phyloP scores from a whole-genome alignment of 495 filamentous ascomycete species.

The Cercophora newfieldiana region DNA sequence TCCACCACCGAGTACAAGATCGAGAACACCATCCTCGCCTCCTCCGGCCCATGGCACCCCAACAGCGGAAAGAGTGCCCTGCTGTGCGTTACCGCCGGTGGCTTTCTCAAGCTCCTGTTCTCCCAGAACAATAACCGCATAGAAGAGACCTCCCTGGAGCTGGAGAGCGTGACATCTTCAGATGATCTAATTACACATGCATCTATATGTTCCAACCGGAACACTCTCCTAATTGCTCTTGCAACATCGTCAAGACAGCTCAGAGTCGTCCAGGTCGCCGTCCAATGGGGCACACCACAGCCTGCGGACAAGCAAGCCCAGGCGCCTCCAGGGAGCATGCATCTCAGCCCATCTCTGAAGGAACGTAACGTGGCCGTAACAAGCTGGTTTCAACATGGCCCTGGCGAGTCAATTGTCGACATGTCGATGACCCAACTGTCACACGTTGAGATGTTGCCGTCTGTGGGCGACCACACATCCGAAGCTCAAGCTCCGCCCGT shows the following conservation, averaged over 20 bases:
- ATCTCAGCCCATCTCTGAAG: slow-evolving; percentile 43
- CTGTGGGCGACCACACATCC: slow-evolving; percentile 39
- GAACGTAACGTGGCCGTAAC: slow-evolving; percentile 53
- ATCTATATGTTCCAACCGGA: slow-evolving; percentile 70
- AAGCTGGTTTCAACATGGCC: slow-evolving; percentile 47
- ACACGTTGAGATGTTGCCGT: slow-evolving; percentile 65
- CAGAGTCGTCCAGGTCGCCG: slow-evolving; percentile 58
- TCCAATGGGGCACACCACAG: slow-evolving; percentile 51
- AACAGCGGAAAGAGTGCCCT: slow-evolving; percentile 64
- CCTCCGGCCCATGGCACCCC: slow-evolving; percentile 68
- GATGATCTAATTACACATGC: slow-evolving; percentile 79
- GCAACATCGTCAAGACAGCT: slow-evolving; percentile 68
- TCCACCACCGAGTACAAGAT: slow-evolving; percentile 46
- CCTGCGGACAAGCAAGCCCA: slow-evolving; percentile 41
- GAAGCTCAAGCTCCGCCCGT: slow-evolving; percentile 55
- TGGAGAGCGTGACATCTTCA: slow-evolving; percentile 68
- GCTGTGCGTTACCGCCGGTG: slow-evolving; percentile 68
- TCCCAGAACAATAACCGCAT: slow-evolving; percentile 66
- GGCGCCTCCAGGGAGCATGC: slow-evolving; percentile 30
- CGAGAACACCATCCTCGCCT: slow-evolving; percentile 49
- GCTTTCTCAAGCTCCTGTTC: slow-evolving; percentile 67
- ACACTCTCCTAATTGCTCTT: slow-evolving; percentile 63
- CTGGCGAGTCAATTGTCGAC: slow-evolving; percentile 46
- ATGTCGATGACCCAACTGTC: slow-evolving; percentile 61
- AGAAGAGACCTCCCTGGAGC: slow-evolving; percentile 63